Evolutionary conservation across 108 stramenopile genomes (phyloP).

Genomic region (Aureococcus anophagefferens): DNA sequence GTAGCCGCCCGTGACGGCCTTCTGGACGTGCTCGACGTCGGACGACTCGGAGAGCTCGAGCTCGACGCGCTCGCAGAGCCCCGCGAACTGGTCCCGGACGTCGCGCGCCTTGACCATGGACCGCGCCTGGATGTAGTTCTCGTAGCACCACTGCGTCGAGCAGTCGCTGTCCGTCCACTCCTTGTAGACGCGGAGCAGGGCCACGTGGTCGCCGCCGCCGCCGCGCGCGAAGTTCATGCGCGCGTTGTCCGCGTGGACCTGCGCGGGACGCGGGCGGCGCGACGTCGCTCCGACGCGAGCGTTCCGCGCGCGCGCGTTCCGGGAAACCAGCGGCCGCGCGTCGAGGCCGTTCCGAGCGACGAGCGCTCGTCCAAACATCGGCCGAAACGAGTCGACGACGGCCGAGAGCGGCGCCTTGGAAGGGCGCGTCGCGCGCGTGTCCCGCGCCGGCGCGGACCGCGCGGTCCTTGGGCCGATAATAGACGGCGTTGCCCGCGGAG

Average conservation of each 20-base stretch:
- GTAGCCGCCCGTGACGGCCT: slow-evolving; percentile 91
- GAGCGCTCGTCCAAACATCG: no score
- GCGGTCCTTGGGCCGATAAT: slow-evolving; percentile 93
- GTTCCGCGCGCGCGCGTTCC: no score
- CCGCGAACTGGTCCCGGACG: slow-evolving; percentile 93
- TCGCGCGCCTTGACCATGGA: slow-evolving; percentile 88
- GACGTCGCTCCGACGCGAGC: no score
- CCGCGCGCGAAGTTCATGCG: slow-evolving; percentile 91
- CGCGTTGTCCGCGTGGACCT: slow-evolving; percentile 95
- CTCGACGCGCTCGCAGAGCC: slow-evolving; percentile 95
- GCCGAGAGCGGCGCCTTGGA: no score
- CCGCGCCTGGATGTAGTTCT: slow-evolving; percentile 91
- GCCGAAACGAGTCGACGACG: no score
- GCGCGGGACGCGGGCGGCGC: no score
- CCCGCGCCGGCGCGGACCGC: no score
- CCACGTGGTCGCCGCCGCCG: slow-evolving; percentile 89
- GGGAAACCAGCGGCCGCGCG: no score
- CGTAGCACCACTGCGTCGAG: slow-evolving; percentile 94
- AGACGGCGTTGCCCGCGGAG: slow-evolving; percentile 79
- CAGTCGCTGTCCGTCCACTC: slow-evolving; percentile 89
- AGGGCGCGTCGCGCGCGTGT: no score
- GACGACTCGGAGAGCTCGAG: slow-evolving; percentile 62
- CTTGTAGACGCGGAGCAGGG: slow-evolving; percentile 73
- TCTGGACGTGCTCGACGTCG: slow-evolving; percentile 67
- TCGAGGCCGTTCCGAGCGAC: no score